Evolutionary conservation across 2,329 filamentous ascomycete genomes (phyloP).

Genomic region (Trichoderma citrinoviride): DNA sequence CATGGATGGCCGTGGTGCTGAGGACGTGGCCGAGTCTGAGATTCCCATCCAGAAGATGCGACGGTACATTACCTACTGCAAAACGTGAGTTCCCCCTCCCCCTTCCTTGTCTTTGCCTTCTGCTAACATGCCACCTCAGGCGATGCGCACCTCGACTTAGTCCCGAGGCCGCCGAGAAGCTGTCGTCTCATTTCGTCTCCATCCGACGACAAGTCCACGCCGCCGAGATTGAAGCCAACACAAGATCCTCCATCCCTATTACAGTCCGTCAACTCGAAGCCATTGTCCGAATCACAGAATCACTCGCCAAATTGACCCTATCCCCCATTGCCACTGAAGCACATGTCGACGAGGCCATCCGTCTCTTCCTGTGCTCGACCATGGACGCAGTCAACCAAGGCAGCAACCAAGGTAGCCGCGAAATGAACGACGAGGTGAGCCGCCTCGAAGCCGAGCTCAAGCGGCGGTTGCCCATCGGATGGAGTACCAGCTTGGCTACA

Average conservation of each 20-base stretch:
- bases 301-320: constrained; percentile 85
- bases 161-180: constrained; percentile 87
- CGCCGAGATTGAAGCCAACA: constrained; percentile 83
- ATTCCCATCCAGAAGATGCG: constrained; percentile 97
- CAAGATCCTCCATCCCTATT: constrained; percentile 91
- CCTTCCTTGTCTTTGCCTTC: not conserved
- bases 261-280: constrained; percentile 96
- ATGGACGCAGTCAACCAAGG: constrained; percentile 98
- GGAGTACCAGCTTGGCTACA: constrained; percentile 87
- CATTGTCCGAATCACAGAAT: constrained; percentile 95
- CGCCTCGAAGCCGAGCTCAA: constrained; percentile 88
- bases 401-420: constrained; percentile 75
- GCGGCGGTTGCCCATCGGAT: constrained; percentile 85
- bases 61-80: constrained; percentile 95
- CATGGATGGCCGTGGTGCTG: constrained; percentile 81
- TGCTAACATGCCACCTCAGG: constrained; percentile 42
- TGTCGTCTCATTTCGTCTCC: constrained; percentile 94
- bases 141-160: constrained; percentile 91
- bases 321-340: constrained; percentile 82
- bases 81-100: constrained; percentile 60
- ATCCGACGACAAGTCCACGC: constrained; percentile 93
- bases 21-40: constrained; percentile 81
- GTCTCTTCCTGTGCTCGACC: constrained; percentile 90
- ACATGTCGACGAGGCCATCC: constrained; percentile 96
- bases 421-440: constrained; percentile 84